phyloP scores from a whole-genome alignment of 1,284 basidiomycete genomes.

The Trichosporon sp. region DNA sequence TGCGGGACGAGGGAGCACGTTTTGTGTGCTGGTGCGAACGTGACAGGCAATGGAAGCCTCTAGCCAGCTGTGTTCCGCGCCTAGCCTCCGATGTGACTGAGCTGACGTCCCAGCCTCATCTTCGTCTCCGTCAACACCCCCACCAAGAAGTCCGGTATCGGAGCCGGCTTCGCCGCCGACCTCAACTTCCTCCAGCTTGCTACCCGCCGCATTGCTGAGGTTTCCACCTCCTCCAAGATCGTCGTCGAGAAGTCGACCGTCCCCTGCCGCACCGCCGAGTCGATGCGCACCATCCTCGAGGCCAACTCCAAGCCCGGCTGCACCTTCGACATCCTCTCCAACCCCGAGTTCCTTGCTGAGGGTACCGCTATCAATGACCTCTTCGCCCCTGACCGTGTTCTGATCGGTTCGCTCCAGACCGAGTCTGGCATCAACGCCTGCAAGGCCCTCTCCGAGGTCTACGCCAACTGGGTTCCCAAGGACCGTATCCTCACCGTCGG shows the following conservation, averaged over 20 bases:
- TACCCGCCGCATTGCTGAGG: conserved; percentile 88
- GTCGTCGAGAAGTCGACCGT: conserved; percentile 99
- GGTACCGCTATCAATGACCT: conserved; percentile 92
- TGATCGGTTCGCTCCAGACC: conserved; percentile 92
- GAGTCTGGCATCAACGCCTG: conserved; percentile 78
- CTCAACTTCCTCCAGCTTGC: conserved; percentile 95
- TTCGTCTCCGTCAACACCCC: conserved; percentile 77
- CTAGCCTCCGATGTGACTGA: neutral
- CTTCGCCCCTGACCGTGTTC: conserved; percentile 83
- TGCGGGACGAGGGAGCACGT: neutral
- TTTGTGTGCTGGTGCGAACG: neutral
- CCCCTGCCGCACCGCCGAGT: conserved; percentile 91
- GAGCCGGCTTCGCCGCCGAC: conserved; percentile 95
- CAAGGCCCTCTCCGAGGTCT: conserved; percentile 69
- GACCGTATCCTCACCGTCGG: conserved; percentile 88
- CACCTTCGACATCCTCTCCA: conserved; percentile 96
- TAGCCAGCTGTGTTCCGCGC: neutral
- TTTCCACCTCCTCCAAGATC: conserved; percentile 89
- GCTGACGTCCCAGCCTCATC: conserved; percentile 49
- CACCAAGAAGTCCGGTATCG: conserved; percentile 95
- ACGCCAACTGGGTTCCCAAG: conserved; percentile 89
- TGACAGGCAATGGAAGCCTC: too few species aligned
- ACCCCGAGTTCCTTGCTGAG: conserved; percentile 96
- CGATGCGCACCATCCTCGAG: conserved; percentile 97
- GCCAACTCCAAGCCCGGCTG: conserved; percentile 90